phyloP scores from a whole-genome alignment of 2,329 filamentous ascomycete genomes.

The Ophiostoma sp. region DNA sequence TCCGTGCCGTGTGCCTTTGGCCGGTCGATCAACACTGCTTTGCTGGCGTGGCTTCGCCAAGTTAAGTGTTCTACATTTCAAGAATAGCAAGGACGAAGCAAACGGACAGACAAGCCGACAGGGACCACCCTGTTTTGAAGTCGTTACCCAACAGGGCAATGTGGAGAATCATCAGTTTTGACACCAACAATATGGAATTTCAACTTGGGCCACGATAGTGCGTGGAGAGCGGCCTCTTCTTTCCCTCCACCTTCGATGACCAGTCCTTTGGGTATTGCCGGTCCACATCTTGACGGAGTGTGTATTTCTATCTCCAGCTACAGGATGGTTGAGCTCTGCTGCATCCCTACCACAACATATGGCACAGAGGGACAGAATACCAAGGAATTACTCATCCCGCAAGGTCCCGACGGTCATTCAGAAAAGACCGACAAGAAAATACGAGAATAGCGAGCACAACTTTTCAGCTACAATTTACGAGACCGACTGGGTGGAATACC shows the following conservation, averaged over 20 bases:
- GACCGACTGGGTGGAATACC: neutral
- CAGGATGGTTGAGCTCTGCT: too few relatives aligned
- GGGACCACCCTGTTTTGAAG: neutral
- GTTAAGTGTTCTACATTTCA: neutral
- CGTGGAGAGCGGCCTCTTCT: neutral
- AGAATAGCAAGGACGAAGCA: neutral
- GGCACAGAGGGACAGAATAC: neutral
- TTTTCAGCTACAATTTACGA: neutral
- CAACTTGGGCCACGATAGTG: neutral
- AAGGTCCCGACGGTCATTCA: neutral
- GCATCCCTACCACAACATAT: neutral
- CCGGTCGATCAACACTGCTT: constrained; percentile 1
- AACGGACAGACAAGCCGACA: neutral
- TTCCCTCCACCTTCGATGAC: neutral
- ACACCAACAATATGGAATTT: neutral
- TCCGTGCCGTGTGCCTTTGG: constrained; percentile 7
- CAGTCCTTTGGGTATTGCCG: neutral
- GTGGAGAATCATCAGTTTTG: too few relatives aligned
- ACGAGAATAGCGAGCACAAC: neutral
- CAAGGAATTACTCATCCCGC: neutral
- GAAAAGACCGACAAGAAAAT: neutral
- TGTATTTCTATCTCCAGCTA: neutral
- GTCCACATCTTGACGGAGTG: neutral
- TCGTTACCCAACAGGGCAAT: neutral
- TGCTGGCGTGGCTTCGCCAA: neutral